Base-by-base conservation (phyloP, 768 basidiomycete genomes). In the Russula earlei region DNA sequence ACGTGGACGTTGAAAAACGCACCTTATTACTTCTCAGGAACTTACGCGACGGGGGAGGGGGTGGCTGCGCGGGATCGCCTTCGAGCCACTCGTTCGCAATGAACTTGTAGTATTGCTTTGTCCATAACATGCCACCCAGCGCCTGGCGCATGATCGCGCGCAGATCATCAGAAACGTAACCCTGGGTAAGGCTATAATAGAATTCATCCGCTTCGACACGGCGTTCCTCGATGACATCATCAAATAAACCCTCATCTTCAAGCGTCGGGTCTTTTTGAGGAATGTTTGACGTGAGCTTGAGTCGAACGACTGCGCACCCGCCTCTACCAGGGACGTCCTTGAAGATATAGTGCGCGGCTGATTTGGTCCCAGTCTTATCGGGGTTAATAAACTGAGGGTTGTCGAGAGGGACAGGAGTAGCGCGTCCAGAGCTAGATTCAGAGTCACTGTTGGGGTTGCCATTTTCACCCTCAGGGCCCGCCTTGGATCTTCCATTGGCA, bases 71-170 rank as follows among this genome's bases (percentile, higher is more conserved):
- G 4, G 92, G 85, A 72, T 99, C 96, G 29, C 96, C 96, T 57
- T 91, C 83, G 49, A 95, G 77, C 96, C 96, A 99, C 58, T 95
- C 88, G 66, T 88, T 87, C 70, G 97, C 94, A 57, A 97, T 83
- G 71, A 97, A 97, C 67, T 88, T 79, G 73, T 98, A 99, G 70
- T 83, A 91, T 66, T 98, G 96, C 73, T 98, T 99, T 44, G 90
- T 92, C 95, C 96, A 98, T 50, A 99, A 72, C 96, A 99, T 98
- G 11, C 96, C 96, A 20, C 83, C 83, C 47, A 99, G 72, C 20
- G 94, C 96, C 71, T 98, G 96, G 59, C 96, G 77, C 91, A 91
- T 96, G 62, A 99, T 87, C 69, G 95, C 94, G 68, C 83, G 85
- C 64, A 98, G 72, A 71, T 99, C 96, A 56, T 96, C 91, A 64